Percentiles rank a stretch among this genome's conserved stretches.
These are phyloP conservation scores for Solanum hybrid DNA, from an alignment of 305 asterid species.

Conservation along the genomic window DNA sequence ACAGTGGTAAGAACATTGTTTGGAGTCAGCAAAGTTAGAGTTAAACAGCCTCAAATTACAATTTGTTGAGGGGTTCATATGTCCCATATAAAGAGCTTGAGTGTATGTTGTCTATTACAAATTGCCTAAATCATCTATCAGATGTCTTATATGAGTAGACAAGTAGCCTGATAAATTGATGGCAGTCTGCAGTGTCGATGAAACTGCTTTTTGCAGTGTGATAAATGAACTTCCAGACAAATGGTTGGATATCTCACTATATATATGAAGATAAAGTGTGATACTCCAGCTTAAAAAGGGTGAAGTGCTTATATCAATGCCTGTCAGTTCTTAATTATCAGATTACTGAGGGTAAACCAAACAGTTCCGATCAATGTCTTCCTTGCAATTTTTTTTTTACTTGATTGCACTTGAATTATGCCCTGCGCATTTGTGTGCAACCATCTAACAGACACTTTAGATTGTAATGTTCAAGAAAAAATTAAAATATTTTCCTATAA, in stretches of 20 bases:
- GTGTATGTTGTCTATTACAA: background rate
- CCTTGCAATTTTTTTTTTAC: background rate
- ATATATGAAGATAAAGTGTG: background rate
- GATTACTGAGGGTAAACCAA: background rate
- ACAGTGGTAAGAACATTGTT: background rate
- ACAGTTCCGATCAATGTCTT: background rate
- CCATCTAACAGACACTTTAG: background rate
- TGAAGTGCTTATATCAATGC: background rate
- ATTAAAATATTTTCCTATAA: background rate
- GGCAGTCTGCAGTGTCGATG: background rate
- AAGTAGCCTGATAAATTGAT: background rate
- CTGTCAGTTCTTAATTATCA: background rate
- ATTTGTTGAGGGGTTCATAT: background rate
- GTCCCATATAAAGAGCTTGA: background rate
- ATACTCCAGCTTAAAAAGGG: background rate
- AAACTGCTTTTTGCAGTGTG: background rate
- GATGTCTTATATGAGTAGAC: background rate
- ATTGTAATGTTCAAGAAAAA: background rate
- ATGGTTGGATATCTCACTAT: background rate
- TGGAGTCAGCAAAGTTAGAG: background rate
- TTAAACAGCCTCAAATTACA: background rate
- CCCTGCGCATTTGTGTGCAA: background rate
- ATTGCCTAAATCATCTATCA: background rate
- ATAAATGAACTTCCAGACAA: background rate
- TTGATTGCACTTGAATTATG: background rate